phyloP scores from a whole-genome alignment of 768 basidiomycete genomes.

The Mycena galopus region DNA sequence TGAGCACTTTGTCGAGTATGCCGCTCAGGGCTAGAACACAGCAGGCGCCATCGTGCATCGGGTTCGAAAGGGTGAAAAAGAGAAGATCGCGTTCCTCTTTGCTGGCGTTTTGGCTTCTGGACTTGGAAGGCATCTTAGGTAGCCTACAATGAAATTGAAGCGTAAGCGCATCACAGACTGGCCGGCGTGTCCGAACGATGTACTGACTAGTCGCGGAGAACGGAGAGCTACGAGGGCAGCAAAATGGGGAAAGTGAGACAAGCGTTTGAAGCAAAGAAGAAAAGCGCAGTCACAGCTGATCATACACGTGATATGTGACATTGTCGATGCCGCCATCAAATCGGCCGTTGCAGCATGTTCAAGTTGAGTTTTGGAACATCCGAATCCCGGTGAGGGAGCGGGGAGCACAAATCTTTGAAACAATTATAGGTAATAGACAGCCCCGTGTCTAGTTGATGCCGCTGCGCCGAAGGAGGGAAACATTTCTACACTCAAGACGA shows the following conservation, averaged over 20 bases:
- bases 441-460: no score
- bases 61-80: constrained; percentile 20
- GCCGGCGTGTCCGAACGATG: constrained; percentile 2
- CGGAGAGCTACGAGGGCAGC: constrained; percentile 1
- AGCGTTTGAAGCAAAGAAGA: constrained; percentile 4
- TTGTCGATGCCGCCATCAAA: not conserved
- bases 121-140: constrained; percentile 3
- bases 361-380: constrained; percentile 1
- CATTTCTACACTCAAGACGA: no score
- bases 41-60: constrained; percentile 18
- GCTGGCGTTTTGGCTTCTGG: constrained; percentile 5
- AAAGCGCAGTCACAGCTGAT: not conserved
- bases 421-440: no score
- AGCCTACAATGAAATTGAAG: constrained; percentile 9
- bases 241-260: not conserved
- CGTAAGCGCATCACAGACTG: constrained; percentile 8
- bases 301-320: constrained; percentile 1
- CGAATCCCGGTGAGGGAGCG: not conserved
- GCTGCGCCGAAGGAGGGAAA: no score
- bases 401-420: not conserved
- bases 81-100: constrained; percentile 15
- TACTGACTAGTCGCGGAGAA: constrained; percentile 13
- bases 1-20: constrained; percentile 6
- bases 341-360: no score
- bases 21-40: not conserved